A percentile compares a stretch with the other conserved stretches of the same genome.
phyloP scores from a whole-genome alignment of 129 eudicot species.

The Dittrichia graveolens region DNA sequence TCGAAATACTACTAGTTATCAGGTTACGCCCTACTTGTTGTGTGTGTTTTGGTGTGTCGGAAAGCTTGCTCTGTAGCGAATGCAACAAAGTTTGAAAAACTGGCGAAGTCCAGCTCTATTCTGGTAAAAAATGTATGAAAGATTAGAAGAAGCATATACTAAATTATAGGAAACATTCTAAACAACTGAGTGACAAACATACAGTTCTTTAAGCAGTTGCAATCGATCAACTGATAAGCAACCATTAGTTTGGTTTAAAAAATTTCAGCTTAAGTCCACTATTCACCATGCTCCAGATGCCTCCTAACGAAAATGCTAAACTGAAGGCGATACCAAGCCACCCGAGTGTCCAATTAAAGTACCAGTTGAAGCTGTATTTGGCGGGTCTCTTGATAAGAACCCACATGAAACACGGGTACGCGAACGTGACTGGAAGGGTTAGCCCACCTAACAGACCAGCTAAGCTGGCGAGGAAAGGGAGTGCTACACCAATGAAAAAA shows the following conservation, averaged over 20 bases:
- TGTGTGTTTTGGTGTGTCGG: not conserved
- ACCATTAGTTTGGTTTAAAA: constrained; percentile 64
- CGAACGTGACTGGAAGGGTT: constrained; percentile 55
- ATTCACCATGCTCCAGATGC: constrained; percentile 93
- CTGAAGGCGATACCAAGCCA: constrained; percentile 92
- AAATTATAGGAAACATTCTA: constrained; percentile 21
- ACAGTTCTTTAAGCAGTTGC: constrained; percentile 16
- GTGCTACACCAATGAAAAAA: constrained; percentile 78
- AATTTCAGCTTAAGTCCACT: constrained; percentile 81
- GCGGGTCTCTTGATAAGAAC: constrained; percentile 63
- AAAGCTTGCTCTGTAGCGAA: not conserved
- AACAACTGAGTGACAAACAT: constrained; percentile 10
- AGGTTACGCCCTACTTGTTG: not conserved
- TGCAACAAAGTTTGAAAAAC: not conserved
- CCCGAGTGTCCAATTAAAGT: constrained; percentile 83
- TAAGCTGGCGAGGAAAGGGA: constrained; percentile 62
- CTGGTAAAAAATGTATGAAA: not conserved
- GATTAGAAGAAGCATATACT: constrained; percentile 13
- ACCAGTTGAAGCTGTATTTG: constrained; percentile 81
- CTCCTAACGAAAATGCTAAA: constrained; percentile 78
- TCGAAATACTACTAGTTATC: not conserved
- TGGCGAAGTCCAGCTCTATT: too few species aligned
- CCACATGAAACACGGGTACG: constrained; percentile 68
- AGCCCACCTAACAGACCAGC: constrained; percentile 61
- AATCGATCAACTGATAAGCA: not conserved